phyloP scores from a whole-genome alignment of 495 filamentous ascomycete genomes.

The Aspergillus cavernicola region DNA sequence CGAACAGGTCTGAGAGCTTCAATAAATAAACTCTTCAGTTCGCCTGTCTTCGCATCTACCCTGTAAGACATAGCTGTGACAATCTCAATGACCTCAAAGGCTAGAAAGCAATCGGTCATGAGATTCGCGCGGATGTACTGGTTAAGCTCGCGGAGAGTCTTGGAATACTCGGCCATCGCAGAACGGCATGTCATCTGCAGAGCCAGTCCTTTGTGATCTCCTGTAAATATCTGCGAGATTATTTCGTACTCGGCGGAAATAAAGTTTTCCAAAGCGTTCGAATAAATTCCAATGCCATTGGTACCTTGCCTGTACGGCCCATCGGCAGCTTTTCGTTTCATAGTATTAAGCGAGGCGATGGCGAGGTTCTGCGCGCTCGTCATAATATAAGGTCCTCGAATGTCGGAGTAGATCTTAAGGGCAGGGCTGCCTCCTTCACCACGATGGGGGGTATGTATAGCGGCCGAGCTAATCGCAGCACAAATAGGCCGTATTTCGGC shows the following conservation, averaged over 20 bases:
- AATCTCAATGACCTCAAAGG: slow-evolving; percentile 93
- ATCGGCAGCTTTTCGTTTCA: slow-evolving; percentile 73
- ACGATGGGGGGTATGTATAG: slow-evolving; percentile 43
- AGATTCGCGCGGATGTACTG: slow-evolving; percentile 81
- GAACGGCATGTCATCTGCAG: slow-evolving; percentile 72
- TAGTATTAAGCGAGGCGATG: slow-evolving; percentile 81
- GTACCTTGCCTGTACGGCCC: slow-evolving; percentile 86
- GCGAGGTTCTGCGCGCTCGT: slow-evolving; percentile 79
- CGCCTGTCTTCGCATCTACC: slow-evolving; percentile 76
- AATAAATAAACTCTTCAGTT: slow-evolving; percentile 76
- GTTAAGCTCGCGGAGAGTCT: slow-evolving; percentile 86
- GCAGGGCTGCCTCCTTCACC: slow-evolving; percentile 54
- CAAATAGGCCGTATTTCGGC: slow-evolving; percentile 58
- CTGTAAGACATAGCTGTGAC: slow-evolving; percentile 75
- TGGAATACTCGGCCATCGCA: slow-evolving; percentile 73
- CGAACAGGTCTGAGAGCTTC: slow-evolving; percentile 85
- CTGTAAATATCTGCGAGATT: slow-evolving; percentile 75
- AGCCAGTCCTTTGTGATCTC: slow-evolving; percentile 76
- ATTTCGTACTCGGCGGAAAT: slow-evolving; percentile 86
- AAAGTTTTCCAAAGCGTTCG: slow-evolving; percentile 78
- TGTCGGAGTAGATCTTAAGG: slow-evolving; percentile 75
- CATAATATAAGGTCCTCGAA: slow-evolving; percentile 79
- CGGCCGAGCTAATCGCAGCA: slow-evolving; percentile 51
- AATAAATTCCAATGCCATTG: slow-evolving; percentile 89
- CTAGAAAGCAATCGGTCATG: slow-evolving; percentile 90